Conservation (phyloP, 2,329 filamentous ascomycete species). For the Tympanopsis confertula region DNA sequence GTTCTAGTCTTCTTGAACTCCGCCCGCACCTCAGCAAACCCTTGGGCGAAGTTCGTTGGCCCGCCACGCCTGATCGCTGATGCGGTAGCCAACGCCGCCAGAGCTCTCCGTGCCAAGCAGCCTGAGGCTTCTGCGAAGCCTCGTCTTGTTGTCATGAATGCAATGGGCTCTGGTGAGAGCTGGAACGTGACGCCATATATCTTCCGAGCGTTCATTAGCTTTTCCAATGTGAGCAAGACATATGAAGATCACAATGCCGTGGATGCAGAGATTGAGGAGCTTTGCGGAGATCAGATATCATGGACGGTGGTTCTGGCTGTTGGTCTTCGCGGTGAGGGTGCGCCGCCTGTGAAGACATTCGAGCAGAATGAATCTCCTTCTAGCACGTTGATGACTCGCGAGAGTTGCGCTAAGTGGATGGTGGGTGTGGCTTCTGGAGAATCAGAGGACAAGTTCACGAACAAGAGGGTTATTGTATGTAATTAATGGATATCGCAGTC, state of each 20-base stretch:
- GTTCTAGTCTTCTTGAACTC: conserved; percentile 5
- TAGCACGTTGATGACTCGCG: conserved; percentile 5
- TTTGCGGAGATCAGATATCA: conserved; percentile 5
- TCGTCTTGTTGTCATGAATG: no score
- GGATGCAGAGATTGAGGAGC: conserved; percentile 5
- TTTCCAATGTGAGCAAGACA: conserved; percentile 5
- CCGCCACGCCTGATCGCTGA: conserved; percentile 7
- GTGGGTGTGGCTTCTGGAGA: conserved; percentile 5
- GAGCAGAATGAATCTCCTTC: conserved; percentile 2
- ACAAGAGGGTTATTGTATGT: conserved; percentile 6
- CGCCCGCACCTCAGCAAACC: conserved; percentile 3
- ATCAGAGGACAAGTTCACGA: conserved; percentile 3
- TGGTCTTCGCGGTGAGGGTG: conserved; percentile 2
- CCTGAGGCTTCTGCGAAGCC: no score
- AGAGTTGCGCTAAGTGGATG: conserved; percentile 8
- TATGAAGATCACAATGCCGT: conserved; percentile 5
- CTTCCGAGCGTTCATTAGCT: conserved; percentile 5
- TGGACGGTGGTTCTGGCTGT: conserved; percentile 6
- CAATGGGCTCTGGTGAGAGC: no score
- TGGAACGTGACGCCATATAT: conserved; percentile 5
- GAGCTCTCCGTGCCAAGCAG: neutral
- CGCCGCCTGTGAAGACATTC: conserved; percentile 6
- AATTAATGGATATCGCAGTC: no score
- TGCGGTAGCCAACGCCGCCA: conserved; percentile 4
- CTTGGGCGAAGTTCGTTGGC: conserved; percentile 7